A percentile compares a stretch with the other conserved stretches of the same genome.
phyloP scores from a whole-genome alignment of 2,329 filamentous ascomycete species.

The Claviceps citrina region DNA sequence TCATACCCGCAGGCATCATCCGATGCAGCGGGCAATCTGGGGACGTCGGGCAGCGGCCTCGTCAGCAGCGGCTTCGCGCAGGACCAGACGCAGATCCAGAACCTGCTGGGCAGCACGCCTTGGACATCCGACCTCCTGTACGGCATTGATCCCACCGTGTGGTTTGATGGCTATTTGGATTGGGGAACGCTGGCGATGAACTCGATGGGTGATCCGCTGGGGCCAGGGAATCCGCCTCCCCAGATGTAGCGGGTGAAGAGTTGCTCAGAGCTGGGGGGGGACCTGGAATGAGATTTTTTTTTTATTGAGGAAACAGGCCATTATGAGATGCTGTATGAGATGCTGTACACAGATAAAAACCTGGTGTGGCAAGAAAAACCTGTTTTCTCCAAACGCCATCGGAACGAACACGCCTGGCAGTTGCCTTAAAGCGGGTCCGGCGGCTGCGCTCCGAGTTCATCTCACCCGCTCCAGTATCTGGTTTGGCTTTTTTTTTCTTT shows the following conservation, averaged over 20 bases:
- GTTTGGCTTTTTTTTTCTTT: too few relatives aligned
- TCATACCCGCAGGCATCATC: conserved; percentile 8
- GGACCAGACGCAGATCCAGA: conserved; percentile 13
- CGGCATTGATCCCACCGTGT: conserved; percentile 19
- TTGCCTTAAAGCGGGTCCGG: too few relatives aligned
- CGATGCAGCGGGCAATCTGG: conserved; percentile 1
- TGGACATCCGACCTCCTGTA: conserved; percentile 20
- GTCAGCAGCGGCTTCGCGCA: conserved; percentile 10
- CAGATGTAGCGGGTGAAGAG: not conserved
- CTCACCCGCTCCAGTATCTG: not conserved
- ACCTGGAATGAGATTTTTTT: too few relatives aligned
- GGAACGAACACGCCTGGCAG: too few relatives aligned
- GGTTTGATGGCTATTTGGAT: conserved; percentile 22
- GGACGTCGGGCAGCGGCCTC: not conserved
- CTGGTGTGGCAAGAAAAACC: too few relatives aligned
- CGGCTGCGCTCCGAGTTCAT: too few relatives aligned
- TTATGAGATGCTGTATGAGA: too few relatives aligned
- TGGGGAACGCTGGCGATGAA: conserved; percentile 21
- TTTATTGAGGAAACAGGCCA: too few relatives aligned
- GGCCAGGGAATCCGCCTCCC: conserved; percentile 7
- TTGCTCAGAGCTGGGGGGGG: too few relatives aligned
- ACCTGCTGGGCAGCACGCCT: conserved; percentile 13
- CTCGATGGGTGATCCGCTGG: conserved; percentile 11
- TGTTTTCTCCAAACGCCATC: too few relatives aligned
- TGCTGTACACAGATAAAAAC: too few relatives aligned